These are phyloP conservation scores for Mycena maculata DNA, from an alignment of 768 basidiomycete genomes.

Conservation along the genomic window DNA sequence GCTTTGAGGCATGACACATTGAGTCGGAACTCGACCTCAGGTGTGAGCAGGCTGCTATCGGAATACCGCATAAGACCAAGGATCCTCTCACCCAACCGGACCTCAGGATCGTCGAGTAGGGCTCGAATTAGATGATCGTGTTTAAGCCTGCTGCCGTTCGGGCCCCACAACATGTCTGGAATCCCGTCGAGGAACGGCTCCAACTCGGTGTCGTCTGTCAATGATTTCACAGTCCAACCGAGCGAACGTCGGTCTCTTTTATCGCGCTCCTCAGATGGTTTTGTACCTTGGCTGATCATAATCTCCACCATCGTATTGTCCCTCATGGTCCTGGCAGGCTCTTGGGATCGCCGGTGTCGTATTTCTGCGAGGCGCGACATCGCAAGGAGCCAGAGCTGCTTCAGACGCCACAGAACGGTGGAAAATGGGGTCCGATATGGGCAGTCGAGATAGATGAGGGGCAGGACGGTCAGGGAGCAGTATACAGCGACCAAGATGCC, in stretches of 20 bases:
- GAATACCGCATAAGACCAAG: not conserved
- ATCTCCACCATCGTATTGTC: not conserved
- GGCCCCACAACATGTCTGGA: not conserved
- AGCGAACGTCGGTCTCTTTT: not conserved
- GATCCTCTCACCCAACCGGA: not conserved
- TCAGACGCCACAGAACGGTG: not conserved
- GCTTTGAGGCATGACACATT: not conserved
- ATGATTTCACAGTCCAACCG: constrained; percentile 4
- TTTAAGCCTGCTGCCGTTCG: not conserved
- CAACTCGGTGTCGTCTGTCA: not conserved
- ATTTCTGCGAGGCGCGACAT: not conserved
- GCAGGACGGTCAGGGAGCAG: not conserved
- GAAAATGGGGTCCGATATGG: constrained; percentile 10
- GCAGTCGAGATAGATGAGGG: not conserved
- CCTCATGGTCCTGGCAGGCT: not conserved
- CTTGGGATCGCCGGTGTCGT: not conserved
- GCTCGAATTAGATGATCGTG: not conserved
- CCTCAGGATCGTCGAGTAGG: not conserved
- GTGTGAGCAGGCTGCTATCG: not conserved
- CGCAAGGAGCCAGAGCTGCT: not conserved
- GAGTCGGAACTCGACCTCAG: not conserved
- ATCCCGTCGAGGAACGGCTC: not conserved
- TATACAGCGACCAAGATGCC: not conserved
- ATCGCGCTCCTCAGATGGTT: not conserved
- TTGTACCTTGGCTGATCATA: not conserved